Percentiles rank a stretch among this genome's conserved stretches.
These are phyloP conservation scores for Colletotrichum endophyticum DNA, from an alignment of 2,329 filamentous ascomycete genomes.

Conservation along the genomic window DNA sequence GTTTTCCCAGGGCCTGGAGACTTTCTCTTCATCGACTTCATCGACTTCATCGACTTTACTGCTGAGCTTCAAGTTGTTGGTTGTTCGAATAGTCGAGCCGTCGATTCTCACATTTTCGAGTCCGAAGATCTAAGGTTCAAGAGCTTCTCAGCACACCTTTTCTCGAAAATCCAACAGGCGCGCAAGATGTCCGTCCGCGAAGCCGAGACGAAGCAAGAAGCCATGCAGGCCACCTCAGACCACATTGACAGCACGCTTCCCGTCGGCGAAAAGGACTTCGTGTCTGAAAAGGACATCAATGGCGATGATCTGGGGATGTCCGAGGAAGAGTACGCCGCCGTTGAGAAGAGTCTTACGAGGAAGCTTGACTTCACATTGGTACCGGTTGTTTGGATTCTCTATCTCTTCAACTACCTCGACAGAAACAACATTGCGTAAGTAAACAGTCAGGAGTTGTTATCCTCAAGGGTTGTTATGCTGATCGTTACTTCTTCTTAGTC, in stretches of 20 bases:
- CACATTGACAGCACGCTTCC: background rate
- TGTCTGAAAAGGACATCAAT: background rate
- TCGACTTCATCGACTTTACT: too few species aligned
- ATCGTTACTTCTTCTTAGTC: background rate
- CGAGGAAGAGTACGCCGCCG: background rate
- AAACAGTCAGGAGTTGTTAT: too few species aligned
- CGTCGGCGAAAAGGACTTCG: background rate
- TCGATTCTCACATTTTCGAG: background rate
- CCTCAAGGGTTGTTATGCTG: background rate
- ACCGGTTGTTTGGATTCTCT: conserved; percentile 1
- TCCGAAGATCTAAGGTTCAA: too few species aligned
- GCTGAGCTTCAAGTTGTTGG: background rate
- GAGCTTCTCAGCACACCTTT: too few species aligned
- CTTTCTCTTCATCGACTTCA: background rate
- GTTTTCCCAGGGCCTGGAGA: background rate
- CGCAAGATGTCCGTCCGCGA: background rate
- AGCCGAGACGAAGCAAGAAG: background rate
- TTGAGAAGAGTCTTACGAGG: conserved; percentile 12
- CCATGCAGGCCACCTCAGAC: background rate
- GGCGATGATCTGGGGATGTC: background rate
- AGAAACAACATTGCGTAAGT: conserved; percentile 18
- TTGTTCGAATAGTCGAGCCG: background rate
- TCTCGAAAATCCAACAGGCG: background rate
- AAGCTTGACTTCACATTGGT: conserved; percentile 27
- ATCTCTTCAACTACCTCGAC: conserved; percentile 9